Evolutionary conservation across 73 alveolate species (phyloP), one percentile per base, ranked within the genome.

Genomic region (Paraurostyla sp.): DNA sequence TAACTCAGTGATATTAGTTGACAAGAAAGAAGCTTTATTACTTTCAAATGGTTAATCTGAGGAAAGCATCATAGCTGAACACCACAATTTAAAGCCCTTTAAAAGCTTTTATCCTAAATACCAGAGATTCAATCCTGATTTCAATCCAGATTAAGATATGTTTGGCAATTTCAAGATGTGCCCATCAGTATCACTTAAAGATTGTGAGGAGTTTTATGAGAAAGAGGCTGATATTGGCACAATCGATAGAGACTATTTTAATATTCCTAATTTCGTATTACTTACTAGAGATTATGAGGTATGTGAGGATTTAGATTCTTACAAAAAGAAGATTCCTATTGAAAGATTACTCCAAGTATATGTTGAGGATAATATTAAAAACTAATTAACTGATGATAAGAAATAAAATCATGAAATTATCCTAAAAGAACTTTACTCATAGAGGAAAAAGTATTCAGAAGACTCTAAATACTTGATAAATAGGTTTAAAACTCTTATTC

Each of bases 1-100:
- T 22, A 76, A 58, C 54, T 60, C 22, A 56, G 43, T 75, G 15
- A 49, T 87, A 27, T 56, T 87, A 4, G 76, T 87, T 35, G 93
- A 71, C 41, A 83, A 83, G 46, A 20, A 32, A 7, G 63, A 40
- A n/a, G n/a, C n/a, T n/a, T n/a, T n/a, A n/a, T n/a, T n/a, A n/a
- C n/a, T n/a, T n/a, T n/a, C n/a, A n/a, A n/a, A n/a, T n/a, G n/a
- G n/a, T n/a, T n/a, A n/a, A n/a, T n/a, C n/a, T n/a, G n/a, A n/a
- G n/a, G n/a, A n/a, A n/a, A n/a, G n/a, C n/a, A n/a, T n/a, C n/a
- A n/a, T n/a, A n/a, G n/a, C n/a, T n/a, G n/a, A n/a, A n/a, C n/a
- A n/a, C n/a, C n/a, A n/a, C n/a, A n/a, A n/a, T n/a, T n/a, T n/a
- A n/a, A n/a, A n/a, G n/a, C n/a, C n/a, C n/a, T n/a, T 56, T 56